Percentiles rank a stretch among this genome's conserved stretches.
Conservation (phyloP, 2,329 filamentous ascomycete genomes). For the Fusarium praegraminearum region DNA sequence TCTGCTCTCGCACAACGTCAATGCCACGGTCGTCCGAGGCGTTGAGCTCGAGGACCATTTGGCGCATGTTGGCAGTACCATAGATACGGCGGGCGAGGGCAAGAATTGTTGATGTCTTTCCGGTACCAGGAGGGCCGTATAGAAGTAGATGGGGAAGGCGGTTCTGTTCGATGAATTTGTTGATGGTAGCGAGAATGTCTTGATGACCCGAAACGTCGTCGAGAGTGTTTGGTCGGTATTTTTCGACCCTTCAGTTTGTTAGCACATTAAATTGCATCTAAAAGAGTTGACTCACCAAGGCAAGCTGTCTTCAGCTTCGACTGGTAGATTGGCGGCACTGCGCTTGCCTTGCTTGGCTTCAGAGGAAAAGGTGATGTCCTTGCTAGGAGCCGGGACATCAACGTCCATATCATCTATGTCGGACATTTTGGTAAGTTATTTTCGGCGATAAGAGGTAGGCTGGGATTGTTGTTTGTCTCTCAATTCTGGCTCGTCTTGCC, state of each 20-base stretch:
- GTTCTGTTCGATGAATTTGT: slow-evolving; percentile 96
- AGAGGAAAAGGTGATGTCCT: slow-evolving; percentile 75
- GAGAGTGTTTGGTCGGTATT: slow-evolving; percentile 90
- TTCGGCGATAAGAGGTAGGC: neutral
- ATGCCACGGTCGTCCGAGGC: slow-evolving; percentile 98
- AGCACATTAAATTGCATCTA: neutral
- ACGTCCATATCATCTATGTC: slow-evolving; percentile 73
- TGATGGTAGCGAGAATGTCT: slow-evolving; percentile 97
- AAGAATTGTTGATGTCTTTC: slow-evolving; percentile 96
- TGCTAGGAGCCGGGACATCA: slow-evolving; percentile 61
- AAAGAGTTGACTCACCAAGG: slow-evolving; percentile 74
- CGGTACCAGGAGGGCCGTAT: slow-evolving; percentile 95
- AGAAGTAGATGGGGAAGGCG: slow-evolving; percentile 94
- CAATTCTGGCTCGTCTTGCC: slow-evolving; percentile 4
- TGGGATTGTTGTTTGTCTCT: slow-evolving; percentile 6
- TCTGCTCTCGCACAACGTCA: slow-evolving; percentile 97
- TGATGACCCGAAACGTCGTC: slow-evolving; percentile 96
- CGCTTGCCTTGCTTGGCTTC: slow-evolving; percentile 88
- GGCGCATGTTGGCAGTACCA: slow-evolving; percentile 89
- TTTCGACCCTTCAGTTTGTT: slow-evolving; percentile 79
- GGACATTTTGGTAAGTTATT: slow-evolving; percentile 60
- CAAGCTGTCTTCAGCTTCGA: slow-evolving; percentile 92
- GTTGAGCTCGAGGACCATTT: slow-evolving; percentile 98
- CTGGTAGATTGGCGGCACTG: slow-evolving; percentile 89
- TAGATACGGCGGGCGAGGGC: slow-evolving; percentile 95